These are phyloP conservation scores for Candida boidinii DNA, from an alignment of 805 yeast species.

Conservation along the genomic window DNA sequence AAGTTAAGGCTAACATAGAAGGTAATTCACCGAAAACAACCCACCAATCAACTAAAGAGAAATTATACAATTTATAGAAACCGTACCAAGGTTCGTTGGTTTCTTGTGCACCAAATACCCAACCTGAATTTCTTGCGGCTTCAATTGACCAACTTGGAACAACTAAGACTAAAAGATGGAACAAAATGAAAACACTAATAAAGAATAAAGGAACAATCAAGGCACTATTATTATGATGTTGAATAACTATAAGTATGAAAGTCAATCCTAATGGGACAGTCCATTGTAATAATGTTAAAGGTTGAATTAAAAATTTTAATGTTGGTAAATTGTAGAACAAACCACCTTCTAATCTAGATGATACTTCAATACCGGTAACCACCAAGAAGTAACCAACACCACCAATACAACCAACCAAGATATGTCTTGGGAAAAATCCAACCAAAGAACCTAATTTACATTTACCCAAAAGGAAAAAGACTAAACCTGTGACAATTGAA, in stretches of 20 bases:
- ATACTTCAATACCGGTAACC: conserved; percentile 86
- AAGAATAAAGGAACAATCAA: conserved; percentile 76
- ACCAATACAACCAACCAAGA: conserved; percentile 94
- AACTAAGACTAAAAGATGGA: conserved; percentile 59
- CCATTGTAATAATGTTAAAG: conserved; percentile 54
- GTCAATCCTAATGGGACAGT: conserved; percentile 61
- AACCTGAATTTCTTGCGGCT: conserved; percentile 62
- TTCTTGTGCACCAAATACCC: conserved; percentile 69
- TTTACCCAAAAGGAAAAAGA: conserved; percentile 70
- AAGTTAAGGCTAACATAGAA: conserved; percentile 90
- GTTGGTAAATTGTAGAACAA: conserved; percentile 56
- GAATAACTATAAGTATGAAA: conserved; percentile 47
- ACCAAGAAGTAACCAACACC: conserved; percentile 94
- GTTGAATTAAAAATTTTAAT: conserved; percentile 35
- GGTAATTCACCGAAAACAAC: conserved; percentile 66
- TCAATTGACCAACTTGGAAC: conserved; percentile 60
- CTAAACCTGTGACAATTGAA: conserved; percentile 78
- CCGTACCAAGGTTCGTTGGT: conserved; percentile 82
- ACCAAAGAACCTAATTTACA: conserved; percentile 77
- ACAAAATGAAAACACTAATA: conserved; percentile 56
- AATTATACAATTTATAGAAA: conserved; percentile 68
- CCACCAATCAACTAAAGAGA: conserved; percentile 66
- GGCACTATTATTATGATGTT: conserved; percentile 52
- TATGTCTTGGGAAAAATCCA: conserved; percentile 94
- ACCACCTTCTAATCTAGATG: conserved; percentile 73